A percentile compares a stretch with the other conserved stretches of the same genome.
These are phyloP conservation scores for Aspergillus fumigatus DNA, from an alignment of 2,329 filamentous ascomycete species.

Conservation along the genomic window DNA sequence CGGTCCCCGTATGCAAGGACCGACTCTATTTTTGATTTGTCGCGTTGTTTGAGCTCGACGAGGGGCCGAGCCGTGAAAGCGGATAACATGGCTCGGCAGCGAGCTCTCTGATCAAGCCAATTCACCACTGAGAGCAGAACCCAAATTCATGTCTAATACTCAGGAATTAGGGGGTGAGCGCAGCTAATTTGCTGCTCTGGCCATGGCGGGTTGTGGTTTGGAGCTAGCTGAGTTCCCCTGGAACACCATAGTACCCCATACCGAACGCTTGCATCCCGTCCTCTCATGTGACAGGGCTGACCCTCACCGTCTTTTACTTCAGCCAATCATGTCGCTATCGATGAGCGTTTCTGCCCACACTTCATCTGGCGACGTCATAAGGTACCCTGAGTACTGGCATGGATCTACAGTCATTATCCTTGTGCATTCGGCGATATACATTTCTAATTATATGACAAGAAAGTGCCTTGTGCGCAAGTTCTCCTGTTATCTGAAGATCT, in stretches of 20 bases:
- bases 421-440: background rate
- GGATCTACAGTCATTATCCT: background rate
- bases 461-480: background rate
- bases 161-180: background rate
- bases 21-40: slow-evolving; percentile 96
- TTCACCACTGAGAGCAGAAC: slow-evolving; percentile 10
- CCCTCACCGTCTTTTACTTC: background rate
- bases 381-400: background rate
- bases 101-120: slow-evolving; percentile 11
- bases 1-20: slow-evolving; percentile 91
- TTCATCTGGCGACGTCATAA: background rate
- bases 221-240: background rate
- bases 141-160: slow-evolving; percentile 16
- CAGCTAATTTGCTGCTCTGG: slow-evolving; percentile 12
- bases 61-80: slow-evolving; percentile 95
- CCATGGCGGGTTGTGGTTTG: slow-evolving; percentile 7
- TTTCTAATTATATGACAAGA: background rate
- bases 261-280: background rate
- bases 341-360: background rate
- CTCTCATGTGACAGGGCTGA: slow-evolving; percentile 15
- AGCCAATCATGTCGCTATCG: background rate
- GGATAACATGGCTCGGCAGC: slow-evolving; percentile 68
- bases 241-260: background rate
- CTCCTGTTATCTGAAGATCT: background rate
- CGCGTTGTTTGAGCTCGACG: slow-evolving; percentile 90